These are phyloP conservation scores for Millerozyma acaciae DNA, from an alignment of 805 yeast genomes.

Conservation along the genomic window DNA sequence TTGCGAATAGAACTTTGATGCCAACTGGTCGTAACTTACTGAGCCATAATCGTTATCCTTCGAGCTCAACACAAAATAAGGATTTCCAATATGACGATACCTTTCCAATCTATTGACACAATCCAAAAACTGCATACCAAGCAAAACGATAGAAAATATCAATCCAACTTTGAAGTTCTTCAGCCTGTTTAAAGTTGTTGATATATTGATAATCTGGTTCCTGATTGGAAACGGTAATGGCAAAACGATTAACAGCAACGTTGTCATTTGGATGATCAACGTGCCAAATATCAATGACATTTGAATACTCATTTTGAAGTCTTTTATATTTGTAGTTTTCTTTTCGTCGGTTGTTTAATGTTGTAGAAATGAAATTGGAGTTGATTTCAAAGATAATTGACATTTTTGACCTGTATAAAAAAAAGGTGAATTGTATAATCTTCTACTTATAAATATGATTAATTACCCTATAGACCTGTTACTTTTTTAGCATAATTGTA, in stretches of 20 bases:
- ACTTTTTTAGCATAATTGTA: conserved; percentile 39
- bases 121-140: conserved; percentile 51
- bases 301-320: conserved; percentile 40
- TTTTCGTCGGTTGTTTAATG: background rate
- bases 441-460: background rate
- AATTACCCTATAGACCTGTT: conserved; percentile 29
- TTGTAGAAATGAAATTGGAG: background rate
- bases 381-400: background rate
- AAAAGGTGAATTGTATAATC: background rate
- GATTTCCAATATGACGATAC: conserved; percentile 16
- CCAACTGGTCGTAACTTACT: conserved; percentile 48
- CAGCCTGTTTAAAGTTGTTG: conserved; percentile 29
- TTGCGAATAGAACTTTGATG: conserved; percentile 59
- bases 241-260: conserved; percentile 44
- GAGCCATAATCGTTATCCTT: conserved; percentile 6
- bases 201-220: conserved; percentile 34
- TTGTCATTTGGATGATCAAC: conserved; percentile 50
- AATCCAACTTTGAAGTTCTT: conserved; percentile 45
- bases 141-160: conserved; percentile 37
- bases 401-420: conserved; percentile 1
- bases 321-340: background rate
- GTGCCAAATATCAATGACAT: conserved; percentile 45
- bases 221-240: conserved; percentile 54
- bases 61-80: conserved; percentile 14
- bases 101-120: conserved; percentile 44